Evolutionary conservation across 2,329 filamentous ascomycete genomes (phyloP).

Genomic region (Metarhizium robertsii): DNA sequence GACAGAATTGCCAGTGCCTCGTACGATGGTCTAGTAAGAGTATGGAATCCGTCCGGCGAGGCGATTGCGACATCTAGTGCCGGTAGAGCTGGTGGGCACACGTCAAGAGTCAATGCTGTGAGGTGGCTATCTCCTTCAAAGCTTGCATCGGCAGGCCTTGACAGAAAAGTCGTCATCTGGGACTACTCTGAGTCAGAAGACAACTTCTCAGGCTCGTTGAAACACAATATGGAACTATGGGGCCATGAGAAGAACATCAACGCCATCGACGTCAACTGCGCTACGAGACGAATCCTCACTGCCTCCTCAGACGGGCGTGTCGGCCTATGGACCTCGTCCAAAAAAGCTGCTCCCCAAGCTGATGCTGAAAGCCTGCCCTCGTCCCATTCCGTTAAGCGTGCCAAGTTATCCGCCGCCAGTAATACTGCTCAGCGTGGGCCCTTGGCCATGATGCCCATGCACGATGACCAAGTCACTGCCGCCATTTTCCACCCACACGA

Average conservation of each 20-base stretch:
- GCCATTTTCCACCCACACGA: slow-evolving; percentile 80
- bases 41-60: slow-evolving; percentile 87
- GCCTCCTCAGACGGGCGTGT: slow-evolving; percentile 75
- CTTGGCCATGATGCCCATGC: slow-evolving; percentile 60
- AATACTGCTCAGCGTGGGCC: slow-evolving; percentile 66
- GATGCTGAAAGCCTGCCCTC: slow-evolving; percentile 60
- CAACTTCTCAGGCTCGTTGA: slow-evolving; percentile 52
- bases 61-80: slow-evolving; percentile 68
- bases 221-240: slow-evolving; percentile 71
- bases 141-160: slow-evolving; percentile 74
- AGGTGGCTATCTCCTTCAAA: slow-evolving; percentile 72
- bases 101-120: slow-evolving; percentile 68
- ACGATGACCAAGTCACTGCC: slow-evolving; percentile 67
- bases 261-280: slow-evolving; percentile 62
- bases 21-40: slow-evolving; percentile 78
- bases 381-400: slow-evolving; percentile 62
- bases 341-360: slow-evolving; percentile 65
- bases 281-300: slow-evolving; percentile 71
- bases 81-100: slow-evolving; percentile 61
- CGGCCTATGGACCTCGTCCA: slow-evolving; percentile 81
- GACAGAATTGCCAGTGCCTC: slow-evolving; percentile 76
- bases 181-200: slow-evolving; percentile 65
- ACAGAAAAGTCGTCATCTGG: slow-evolving; percentile 83
- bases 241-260: slow-evolving; percentile 71
- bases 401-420: slow-evolving; percentile 47